Percentiles rank a stretch among this genome's conserved stretches.
Conservation (phyloP, 148 eudicot species). For the Beta vulgaris region DNA sequence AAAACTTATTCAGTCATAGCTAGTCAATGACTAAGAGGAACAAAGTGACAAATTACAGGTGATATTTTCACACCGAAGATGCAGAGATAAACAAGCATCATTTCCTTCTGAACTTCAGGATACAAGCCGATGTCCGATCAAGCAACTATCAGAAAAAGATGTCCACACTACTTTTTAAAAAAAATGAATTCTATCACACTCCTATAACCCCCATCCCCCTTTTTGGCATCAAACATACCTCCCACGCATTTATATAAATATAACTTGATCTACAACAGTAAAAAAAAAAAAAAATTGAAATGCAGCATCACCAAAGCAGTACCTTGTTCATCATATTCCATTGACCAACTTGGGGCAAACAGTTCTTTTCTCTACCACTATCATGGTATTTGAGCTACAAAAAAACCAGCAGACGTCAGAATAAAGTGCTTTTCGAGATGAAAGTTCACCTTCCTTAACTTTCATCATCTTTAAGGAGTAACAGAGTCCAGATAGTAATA, state of each 20-base stretch:
- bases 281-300: not conserved
- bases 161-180: not conserved
- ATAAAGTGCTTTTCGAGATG: no score
- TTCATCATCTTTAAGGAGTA: not conserved
- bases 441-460: no score
- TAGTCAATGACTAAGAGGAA: not conserved
- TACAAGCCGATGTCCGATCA: not conserved
- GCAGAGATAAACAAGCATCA: not conserved
- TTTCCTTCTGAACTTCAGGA: not conserved
- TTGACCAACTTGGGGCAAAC: conserved; percentile 79
- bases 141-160: not conserved
- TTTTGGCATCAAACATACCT: no score
- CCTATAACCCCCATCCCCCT: not conserved
- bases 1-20: not conserved
- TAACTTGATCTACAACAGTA: no score
- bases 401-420: not conserved
- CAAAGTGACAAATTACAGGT: not conserved
- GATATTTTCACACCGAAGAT: not conserved
- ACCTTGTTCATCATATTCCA: conserved; percentile 96
- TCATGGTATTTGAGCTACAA: conserved; percentile 77
- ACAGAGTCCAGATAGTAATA: not conserved
- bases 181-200: not conserved
- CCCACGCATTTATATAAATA: no score
- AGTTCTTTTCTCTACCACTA: conserved; percentile 71
- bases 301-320: conserved; percentile 9